Conservation (phyloP, 257 asterid genomes). For the Perilla frutescens region DNA sequence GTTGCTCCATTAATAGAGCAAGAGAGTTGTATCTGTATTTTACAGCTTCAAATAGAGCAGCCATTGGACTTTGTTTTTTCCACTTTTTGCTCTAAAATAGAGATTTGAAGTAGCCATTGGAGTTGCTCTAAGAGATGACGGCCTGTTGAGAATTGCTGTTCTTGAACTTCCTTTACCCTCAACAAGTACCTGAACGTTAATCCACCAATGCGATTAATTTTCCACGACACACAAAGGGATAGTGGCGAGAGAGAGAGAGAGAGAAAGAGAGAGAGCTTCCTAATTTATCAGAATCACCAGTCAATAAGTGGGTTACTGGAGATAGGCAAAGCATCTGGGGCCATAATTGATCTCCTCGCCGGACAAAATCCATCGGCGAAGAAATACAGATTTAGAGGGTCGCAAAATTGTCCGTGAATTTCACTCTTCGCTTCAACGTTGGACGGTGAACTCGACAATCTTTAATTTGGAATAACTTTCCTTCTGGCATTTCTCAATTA, state of each 20-base stretch:
- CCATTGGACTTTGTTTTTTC: too few relatives aligned
- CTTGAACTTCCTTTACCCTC: slow-evolving; percentile 79
- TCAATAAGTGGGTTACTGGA: slow-evolving; percentile 48
- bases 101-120: too few relatives aligned
- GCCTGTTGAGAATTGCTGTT: slow-evolving; percentile 90
- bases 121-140: slow-evolving; percentile 48
- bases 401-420: slow-evolving; percentile 45
- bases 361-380: slow-evolving; percentile 44
- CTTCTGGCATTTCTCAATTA: background rate
- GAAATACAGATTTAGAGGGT: slow-evolving; percentile 42
- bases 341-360: slow-evolving; percentile 32
- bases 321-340: slow-evolving; percentile 49
- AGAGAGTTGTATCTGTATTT: too few relatives aligned
- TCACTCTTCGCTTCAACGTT: slow-evolving; percentile 3
- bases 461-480: background rate
- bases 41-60: too few relatives aligned
- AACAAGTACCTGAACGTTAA: slow-evolving; percentile 69
- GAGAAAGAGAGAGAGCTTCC: slow-evolving; percentile 44
- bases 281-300: slow-evolving; percentile 46
- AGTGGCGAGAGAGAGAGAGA: too few relatives aligned
- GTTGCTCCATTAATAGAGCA: too few relatives aligned
- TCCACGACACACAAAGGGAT: background rate
- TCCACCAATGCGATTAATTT: slow-evolving; percentile 1
- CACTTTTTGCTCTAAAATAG: too few relatives aligned
- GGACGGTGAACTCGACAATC: background rate